Evolutionary conservation across 179 eudicot species (phyloP).

Genomic region (Sideroxylon spinosum): DNA sequence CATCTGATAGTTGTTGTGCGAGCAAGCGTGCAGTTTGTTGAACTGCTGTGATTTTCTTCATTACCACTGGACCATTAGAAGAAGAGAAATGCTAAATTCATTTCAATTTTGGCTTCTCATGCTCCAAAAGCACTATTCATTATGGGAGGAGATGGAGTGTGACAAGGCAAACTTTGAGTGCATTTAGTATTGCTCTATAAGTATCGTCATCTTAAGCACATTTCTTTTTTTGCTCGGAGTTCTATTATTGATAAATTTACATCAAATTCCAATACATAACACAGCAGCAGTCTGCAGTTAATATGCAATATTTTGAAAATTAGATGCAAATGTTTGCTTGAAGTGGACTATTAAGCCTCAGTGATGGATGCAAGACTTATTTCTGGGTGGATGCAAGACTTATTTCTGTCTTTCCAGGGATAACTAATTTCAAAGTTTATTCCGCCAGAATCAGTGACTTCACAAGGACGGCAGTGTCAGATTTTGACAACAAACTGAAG

Average conservation of each 20-base stretch:
- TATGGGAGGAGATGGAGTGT: too few relatives aligned
- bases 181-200: not conserved
- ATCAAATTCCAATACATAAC: not conserved
- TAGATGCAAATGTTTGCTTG: constrained; percentile 6
- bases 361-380: constrained; percentile 36
- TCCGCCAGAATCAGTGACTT: constrained; percentile 14
- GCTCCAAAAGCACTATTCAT: too few relatives aligned
- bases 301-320: not conserved
- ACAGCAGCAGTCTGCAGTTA: constrained; percentile 5
- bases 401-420: constrained; percentile 21
- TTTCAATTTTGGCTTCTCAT: too few relatives aligned
- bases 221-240: not conserved
- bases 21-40: not conserved
- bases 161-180: too few relatives aligned
- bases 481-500: not conserved
- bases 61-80: not conserved
- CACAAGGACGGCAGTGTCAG: constrained; percentile 15
- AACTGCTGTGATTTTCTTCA: not conserved
- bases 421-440: constrained; percentile 11
- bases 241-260: not conserved
- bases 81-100: too few relatives aligned
- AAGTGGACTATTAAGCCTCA: constrained; percentile 11
- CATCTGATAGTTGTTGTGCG: not conserved
- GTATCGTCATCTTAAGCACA: not conserved
- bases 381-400: constrained; percentile 32